Conservation (phyloP, 331 rosid species). For the Malus hybrid region DNA sequence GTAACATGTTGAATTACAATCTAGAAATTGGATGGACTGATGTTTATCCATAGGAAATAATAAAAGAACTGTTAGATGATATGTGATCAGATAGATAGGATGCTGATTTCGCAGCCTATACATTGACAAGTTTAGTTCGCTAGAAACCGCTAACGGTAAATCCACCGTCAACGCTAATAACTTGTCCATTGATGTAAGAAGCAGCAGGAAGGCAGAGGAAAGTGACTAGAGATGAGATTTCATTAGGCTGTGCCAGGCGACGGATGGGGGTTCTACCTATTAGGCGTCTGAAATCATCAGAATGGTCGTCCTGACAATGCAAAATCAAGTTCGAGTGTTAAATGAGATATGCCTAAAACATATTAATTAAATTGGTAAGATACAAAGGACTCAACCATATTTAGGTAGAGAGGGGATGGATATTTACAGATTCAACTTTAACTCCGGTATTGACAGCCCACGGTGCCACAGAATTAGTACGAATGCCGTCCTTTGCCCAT, state of each 20-base stretch:
- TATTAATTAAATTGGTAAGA: background rate
- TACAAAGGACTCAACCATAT: too few species aligned
- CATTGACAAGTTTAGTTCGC: background rate
- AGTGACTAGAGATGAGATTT: constrained; percentile 9
- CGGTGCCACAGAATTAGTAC: constrained; percentile 31
- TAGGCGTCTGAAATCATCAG: background rate
- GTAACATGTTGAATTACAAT: too few species aligned
- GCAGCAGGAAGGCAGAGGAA: constrained; percentile 23
- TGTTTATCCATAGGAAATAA: too few species aligned
- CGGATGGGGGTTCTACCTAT: constrained; percentile 1
- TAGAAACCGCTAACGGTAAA: background rate
- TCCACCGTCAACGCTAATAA: background rate
- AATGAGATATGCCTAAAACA: background rate
- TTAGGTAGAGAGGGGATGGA: background rate
- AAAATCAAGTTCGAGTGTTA: background rate
- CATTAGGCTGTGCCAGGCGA: constrained; percentile 4
- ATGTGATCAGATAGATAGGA: background rate
- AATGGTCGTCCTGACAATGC: background rate
- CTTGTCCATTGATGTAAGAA: constrained; percentile 3
- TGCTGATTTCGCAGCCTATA: background rate
- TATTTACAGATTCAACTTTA: background rate
- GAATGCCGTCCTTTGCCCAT: constrained; percentile 34
- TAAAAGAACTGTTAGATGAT: too few species aligned
- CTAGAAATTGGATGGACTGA: too few species aligned
- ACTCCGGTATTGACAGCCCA: constrained; percentile 9